Evolutionary conservation across 2,329 filamentous ascomycete genomes (phyloP).

Genomic region (Diaporthe humulicola): DNA sequence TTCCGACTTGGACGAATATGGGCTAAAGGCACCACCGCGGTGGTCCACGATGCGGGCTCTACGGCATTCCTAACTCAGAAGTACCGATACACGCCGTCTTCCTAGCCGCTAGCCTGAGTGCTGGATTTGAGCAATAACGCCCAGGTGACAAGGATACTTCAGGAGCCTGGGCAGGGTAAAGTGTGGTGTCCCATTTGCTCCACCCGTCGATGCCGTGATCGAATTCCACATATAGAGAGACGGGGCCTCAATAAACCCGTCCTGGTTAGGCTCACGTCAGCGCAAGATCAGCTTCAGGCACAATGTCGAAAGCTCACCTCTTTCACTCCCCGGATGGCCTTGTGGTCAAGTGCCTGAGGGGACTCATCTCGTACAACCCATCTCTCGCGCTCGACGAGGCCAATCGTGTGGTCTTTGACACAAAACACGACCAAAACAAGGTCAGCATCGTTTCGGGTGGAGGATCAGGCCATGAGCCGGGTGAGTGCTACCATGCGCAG

Average conservation of each 20-base stretch:
- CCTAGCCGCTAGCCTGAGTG: constrained; percentile 13
- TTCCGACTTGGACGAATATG: not conserved
- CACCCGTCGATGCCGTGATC: not conserved
- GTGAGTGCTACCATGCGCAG: not conserved
- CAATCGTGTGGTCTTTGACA: constrained; percentile 66
- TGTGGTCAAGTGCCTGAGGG: constrained; percentile 64
- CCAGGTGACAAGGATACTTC: not conserved
- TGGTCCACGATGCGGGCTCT: not conserved
- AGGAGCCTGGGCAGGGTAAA: not conserved
- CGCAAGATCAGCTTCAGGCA: not conserved
- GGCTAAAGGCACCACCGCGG: constrained; percentile 1
- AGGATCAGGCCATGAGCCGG: constrained; percentile 70
- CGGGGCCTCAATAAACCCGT: not conserved
- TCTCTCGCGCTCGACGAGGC: constrained; percentile 62
- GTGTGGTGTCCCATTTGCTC: not conserved
- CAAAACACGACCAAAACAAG: constrained; percentile 56
- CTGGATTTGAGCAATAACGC: not conserved
- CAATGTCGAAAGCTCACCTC: constrained; percentile 67
- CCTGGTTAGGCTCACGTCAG: not conserved
- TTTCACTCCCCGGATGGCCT: constrained; percentile 67
- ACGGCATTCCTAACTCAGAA: constrained; percentile 27
- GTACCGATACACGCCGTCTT: constrained; percentile 21
- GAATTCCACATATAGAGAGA: not conserved
- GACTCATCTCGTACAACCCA: constrained; percentile 67
- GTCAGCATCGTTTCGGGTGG: constrained; percentile 68